Percentiles rank a stretch among this genome's conserved stretches.
Conservation (phyloP, 306 rosid species). For the Macrotyloma uniflorum region DNA sequence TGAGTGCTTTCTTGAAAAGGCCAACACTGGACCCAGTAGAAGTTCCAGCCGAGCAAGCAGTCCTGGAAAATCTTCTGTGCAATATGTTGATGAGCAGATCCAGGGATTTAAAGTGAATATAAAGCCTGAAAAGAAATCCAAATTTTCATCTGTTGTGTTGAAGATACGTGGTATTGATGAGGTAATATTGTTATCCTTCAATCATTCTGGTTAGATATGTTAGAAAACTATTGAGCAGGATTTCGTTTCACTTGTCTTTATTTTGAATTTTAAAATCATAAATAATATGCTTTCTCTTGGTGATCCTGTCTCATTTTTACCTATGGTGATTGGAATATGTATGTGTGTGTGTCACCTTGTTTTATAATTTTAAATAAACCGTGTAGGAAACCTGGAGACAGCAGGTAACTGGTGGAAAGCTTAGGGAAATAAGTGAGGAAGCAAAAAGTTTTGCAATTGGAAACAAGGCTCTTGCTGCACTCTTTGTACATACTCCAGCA, state of each 20-base stretch:
- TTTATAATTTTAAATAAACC: constrained; percentile 18
- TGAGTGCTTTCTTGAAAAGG: constrained; percentile 77
- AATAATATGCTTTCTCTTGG: not conserved
- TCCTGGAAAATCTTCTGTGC: constrained; percentile 78
- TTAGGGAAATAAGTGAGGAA: constrained; percentile 82
- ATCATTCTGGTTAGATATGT: constrained; percentile 10
- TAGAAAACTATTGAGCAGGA: not conserved
- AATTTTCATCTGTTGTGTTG: constrained; percentile 80
- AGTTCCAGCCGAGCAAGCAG: constrained; percentile 81
- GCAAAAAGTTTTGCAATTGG: constrained; percentile 75
- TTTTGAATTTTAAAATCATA: constrained; percentile 4
- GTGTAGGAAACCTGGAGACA: constrained; percentile 76
- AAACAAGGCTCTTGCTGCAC: constrained; percentile 81
- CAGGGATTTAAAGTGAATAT: constrained; percentile 79
- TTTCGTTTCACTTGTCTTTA: not conserved
- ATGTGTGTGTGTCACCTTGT: not conserved
- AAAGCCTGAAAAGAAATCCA: constrained; percentile 81
- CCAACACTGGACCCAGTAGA: constrained; percentile 68
- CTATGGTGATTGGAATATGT: not conserved
- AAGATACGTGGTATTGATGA: constrained; percentile 87
- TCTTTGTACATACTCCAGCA: constrained; percentile 89
- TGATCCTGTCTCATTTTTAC: not conserved
- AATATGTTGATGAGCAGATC: constrained; percentile 62
- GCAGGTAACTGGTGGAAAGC: constrained; percentile 83
- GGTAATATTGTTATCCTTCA: constrained; percentile 47